A percentile compares a stretch with the other conserved stretches of the same genome.
Evolutionary conservation across 2,329 filamentous ascomycete species (phyloP).

Genomic region (Sphaerulina vaccinii): DNA sequence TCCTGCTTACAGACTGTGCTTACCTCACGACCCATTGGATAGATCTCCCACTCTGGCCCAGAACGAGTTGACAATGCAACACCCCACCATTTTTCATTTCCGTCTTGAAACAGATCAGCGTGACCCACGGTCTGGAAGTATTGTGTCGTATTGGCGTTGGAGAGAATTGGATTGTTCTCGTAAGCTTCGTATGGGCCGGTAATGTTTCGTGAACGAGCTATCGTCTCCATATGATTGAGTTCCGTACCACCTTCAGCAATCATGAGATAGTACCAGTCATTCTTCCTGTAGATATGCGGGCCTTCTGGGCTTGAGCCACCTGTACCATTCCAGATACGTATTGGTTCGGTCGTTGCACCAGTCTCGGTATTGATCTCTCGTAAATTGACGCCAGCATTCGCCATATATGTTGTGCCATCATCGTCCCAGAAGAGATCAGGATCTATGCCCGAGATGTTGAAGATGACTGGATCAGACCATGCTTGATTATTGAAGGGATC

Average conservation of each 20-base stretch:
- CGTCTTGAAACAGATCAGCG: slow-evolving; percentile 57
- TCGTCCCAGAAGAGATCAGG: slow-evolving; percentile 52
- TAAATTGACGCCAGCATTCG: slow-evolving; percentile 36
- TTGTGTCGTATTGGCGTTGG: slow-evolving; percentile 28
- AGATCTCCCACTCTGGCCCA: slow-evolving; percentile 44
- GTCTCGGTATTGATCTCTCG: slow-evolving; percentile 38
- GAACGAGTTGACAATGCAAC: slow-evolving; percentile 49
- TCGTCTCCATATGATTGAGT: slow-evolving; percentile 42
- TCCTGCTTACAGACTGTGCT: not conserved
- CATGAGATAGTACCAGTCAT: slow-evolving; percentile 40
- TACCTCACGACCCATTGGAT: slow-evolving; percentile 55
- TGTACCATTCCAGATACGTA: slow-evolving; percentile 41
- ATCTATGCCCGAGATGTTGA: slow-evolving; percentile 36
- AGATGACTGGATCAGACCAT: slow-evolving; percentile 52
- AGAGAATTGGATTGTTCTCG: slow-evolving; percentile 31
- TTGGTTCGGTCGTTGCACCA: slow-evolving; percentile 27
- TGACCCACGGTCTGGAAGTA: slow-evolving; percentile 56
- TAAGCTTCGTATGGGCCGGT: slow-evolving; percentile 34
- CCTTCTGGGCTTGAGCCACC: slow-evolving; percentile 38
- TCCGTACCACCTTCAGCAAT: slow-evolving; percentile 43
- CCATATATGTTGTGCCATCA: slow-evolving; percentile 55
- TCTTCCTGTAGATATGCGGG: slow-evolving; percentile 41
- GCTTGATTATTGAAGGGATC: slow-evolving; percentile 45
- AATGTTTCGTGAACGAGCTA: slow-evolving; percentile 41
- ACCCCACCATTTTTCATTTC: slow-evolving; percentile 54